Evolutionary conservation across 345 rosid species (phyloP), one percentile per base, ranked within the genome.

Genomic region (Gossypium herbaceum): DNA sequence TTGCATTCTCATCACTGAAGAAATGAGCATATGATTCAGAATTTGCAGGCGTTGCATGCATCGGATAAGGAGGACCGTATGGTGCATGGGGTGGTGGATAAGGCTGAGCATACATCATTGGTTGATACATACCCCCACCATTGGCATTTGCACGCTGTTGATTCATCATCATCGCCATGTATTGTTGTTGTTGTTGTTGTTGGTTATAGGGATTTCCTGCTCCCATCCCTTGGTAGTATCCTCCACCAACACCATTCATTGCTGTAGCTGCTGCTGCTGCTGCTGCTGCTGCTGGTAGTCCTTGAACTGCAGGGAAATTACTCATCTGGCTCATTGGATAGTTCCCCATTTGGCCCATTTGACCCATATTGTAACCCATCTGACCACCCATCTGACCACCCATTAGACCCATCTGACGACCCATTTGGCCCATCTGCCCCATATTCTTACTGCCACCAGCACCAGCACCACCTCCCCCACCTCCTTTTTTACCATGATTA

Each of bases 1-100:
- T 77, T 0, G 98, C 69, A 62, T 96, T 96, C 88, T 96, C 98
- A 82, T 96, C 99, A 39, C 91, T 96, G 76, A 96, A 89, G 87
- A 78, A 81, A 76, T 93, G 84, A 20, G 91, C 82, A 79, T 87
- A 92, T 9, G 88, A 81, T 63, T 90, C 98, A 4, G 81, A 65
- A 12, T 81, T 81, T 4, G 63, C 8, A 1, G 63, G 17, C 1
- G 63, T 12, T 3, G 62, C 34, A 58, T 58, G 34, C 62, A 24
- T 22, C 7, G 34, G 62, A 58, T 58, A 11, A 11, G 62, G 34
- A 11, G 34, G 62, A 24, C 62, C 62, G 1, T 22, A 58, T 22
- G 12, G 62, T 58, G 81, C 83, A 0, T 89, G 80, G 0, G 62
- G 34, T 12, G 34, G 62, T 58, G 92, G 91, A 6, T 85, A 76